These are phyloP conservation scores for Psilocybe sp. DNA, from an alignment of 768 basidiomycete species.

Conservation along the genomic window DNA sequence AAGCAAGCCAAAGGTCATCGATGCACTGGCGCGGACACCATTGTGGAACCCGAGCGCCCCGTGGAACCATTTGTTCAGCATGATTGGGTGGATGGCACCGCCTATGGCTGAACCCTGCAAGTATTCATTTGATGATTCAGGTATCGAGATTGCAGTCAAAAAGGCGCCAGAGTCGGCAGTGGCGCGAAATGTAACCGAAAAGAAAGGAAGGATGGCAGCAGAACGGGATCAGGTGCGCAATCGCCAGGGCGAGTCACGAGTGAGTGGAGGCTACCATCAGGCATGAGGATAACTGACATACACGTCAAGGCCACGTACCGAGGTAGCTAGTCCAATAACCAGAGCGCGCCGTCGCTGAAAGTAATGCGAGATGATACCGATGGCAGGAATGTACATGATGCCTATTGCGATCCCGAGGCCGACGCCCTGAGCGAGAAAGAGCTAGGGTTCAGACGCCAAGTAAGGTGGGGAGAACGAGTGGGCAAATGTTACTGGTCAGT, in stretches of 20 bases:
- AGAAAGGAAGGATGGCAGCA: not conserved
- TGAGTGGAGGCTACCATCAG: too few relatives aligned
- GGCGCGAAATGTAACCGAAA: not conserved
- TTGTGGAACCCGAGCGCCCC: slow-evolving; percentile 49
- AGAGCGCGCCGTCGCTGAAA: slow-evolving; percentile 32
- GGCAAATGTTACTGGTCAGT: too few relatives aligned
- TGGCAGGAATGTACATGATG: slow-evolving; percentile 44
- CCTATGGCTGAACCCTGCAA: slow-evolving; percentile 52
- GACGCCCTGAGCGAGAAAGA: slow-evolving; percentile 46
- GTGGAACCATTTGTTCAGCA: slow-evolving; percentile 43
- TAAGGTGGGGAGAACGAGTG: slow-evolving; percentile 20
- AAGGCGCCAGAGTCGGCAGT: too few relatives aligned
- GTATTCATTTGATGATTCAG: not conserved
- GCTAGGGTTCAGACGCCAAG: slow-evolving; percentile 22
- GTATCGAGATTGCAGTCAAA: not conserved
- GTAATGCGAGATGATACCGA: slow-evolving; percentile 35
- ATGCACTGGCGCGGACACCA: slow-evolving; percentile 49
- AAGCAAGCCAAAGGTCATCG: slow-evolving; percentile 34
- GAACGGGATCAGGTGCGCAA: too few relatives aligned
- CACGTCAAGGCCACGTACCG: slow-evolving; percentile 16
- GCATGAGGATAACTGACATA: too few relatives aligned
- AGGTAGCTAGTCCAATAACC: slow-evolving; percentile 32
- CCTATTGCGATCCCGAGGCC: slow-evolving; percentile 51
- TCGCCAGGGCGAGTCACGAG: too few relatives aligned
- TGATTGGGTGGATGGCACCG: slow-evolving; percentile 58